Percentiles rank a stretch among this genome's conserved stretches.
phyloP scores from a whole-genome alignment of 192 early-diverging fungal genomes.

The Podila horticola region DNA sequence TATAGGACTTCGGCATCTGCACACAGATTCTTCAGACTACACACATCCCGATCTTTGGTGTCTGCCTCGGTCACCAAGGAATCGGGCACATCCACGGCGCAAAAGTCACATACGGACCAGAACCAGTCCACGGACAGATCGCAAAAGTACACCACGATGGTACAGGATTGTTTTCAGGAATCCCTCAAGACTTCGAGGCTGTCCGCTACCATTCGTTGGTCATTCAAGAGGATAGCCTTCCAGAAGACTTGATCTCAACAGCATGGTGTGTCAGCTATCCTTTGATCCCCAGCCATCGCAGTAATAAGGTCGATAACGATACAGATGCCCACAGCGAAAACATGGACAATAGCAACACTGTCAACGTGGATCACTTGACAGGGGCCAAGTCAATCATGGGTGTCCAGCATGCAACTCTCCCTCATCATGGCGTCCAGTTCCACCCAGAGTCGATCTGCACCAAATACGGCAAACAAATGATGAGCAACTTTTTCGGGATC shows the following conservation, averaged over 20 bases:
- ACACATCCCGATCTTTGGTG: slow-evolving; percentile 84
- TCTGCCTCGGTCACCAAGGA: slow-evolving; percentile 96
- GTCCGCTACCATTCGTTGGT: slow-evolving; percentile 95
- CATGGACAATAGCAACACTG: not conserved
- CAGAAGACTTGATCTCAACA: slow-evolving; percentile 64
- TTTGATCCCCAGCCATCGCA: slow-evolving; percentile 20
- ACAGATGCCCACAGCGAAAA: slow-evolving; percentile 8
- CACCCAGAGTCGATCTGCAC: slow-evolving; percentile 97
- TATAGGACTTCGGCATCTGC: slow-evolving; percentile 89
- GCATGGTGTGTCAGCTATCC: slow-evolving; percentile 66
- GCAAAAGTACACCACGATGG: slow-evolving; percentile 61
- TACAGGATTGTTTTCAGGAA: slow-evolving; percentile 61
- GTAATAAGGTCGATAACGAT: slow-evolving; percentile 30
- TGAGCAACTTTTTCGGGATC: slow-evolving; percentile 77
- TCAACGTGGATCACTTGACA: slow-evolving; percentile 4
- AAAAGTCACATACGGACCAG: slow-evolving; percentile 68
- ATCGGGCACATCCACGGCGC: slow-evolving; percentile 64
- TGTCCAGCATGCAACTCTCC: slow-evolving; percentile 71
- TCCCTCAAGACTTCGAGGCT: slow-evolving; percentile 75
- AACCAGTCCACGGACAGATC: slow-evolving; percentile 87
- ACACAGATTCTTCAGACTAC: slow-evolving; percentile 60
- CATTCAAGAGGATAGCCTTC: slow-evolving; percentile 70
- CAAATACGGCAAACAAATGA: slow-evolving; percentile 73
- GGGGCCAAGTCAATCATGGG: slow-evolving; percentile 77
- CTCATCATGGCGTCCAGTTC: slow-evolving; percentile 93